Base-by-base conservation (phyloP, 225 moss, liverwort and hornwort genomes). In the Pseudisothecium myosuroides region DNA sequence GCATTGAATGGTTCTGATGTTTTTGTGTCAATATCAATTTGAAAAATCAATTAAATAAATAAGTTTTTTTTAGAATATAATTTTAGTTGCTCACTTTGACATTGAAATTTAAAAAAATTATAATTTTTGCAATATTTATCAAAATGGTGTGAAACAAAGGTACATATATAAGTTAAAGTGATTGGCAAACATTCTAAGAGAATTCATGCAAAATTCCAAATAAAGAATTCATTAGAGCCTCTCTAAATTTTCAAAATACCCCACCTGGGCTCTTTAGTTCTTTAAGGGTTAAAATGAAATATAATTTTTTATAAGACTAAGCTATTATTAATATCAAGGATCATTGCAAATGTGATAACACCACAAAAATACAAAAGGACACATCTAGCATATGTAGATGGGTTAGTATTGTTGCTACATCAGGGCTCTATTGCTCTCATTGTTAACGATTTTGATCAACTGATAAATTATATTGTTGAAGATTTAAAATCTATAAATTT, bases 201-300 rank as follows among this genome's bases (percentile, higher is more conserved):
- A 31, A 31, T 11, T 2, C 2, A 31, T 10, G 0, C 11, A 49
- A 49, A 18, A 2, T 19, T 32, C 1, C 5, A 75, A 32, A 20
- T 7, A 75, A 19, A 12, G 4, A 74, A 7, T 2, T 29, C 6
- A 10, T 47, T 18, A 31, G 3, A 47, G 4, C 11, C 1, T 73
- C 3, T 0, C 4, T 0, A 18, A 47, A 2, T 75, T 49, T 0
- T 47, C 4, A 12, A 75, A 31, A 11, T 7, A 31, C 0, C 19
- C 5, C 32, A 49, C 0, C 7, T 2, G 0, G 0, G 7, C 2
- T 28, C 11, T 17, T 43, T 19, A 19, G 20, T 49, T 5, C 1
- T 32, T 49, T 7, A 20, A 4, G 12, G 12, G 7, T 12, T 75
- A 12, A 5, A 49, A 75, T 45, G 12, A 49, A 49, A 32, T 49